Percentiles rank a stretch among this genome's conserved stretches.
These are phyloP conservation scores for Austroboletus niveus DNA, from an alignment of 1,284 basidiomycete species.

Conservation along the genomic window DNA sequence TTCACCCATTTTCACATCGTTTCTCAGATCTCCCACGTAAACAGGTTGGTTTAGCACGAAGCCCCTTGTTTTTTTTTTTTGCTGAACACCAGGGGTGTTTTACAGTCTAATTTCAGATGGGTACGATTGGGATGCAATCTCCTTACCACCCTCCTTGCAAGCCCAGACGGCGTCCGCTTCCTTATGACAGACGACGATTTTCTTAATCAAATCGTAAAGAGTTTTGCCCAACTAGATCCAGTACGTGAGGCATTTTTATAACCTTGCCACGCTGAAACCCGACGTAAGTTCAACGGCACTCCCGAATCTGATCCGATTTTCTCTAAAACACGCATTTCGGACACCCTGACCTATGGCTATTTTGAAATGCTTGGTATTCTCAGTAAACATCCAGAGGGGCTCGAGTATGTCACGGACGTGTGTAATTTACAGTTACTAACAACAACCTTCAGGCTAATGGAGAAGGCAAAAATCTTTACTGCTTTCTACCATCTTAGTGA, in stretches of 20 bases:
- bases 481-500: constrained; percentile 94
- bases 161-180: constrained; percentile 81
- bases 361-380: constrained; percentile 94
- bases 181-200: constrained; percentile 84
- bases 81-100: neutral
- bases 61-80: neutral
- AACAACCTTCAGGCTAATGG: constrained; percentile 63
- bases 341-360: constrained; percentile 89
- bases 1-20: constrained; percentile 81
- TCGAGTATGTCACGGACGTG: constrained; percentile 67
- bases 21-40: constrained; percentile 82
- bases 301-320: constrained; percentile 80
- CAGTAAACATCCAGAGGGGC: constrained; percentile 84
- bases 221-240: constrained; percentile 91
- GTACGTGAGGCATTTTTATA: constrained; percentile 44
- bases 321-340: constrained; percentile 78
- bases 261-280: constrained; percentile 3
- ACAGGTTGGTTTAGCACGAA: constrained; percentile 46
- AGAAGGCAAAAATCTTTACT: constrained; percentile 92
- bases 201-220: constrained; percentile 81
- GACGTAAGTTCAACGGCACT: constrained; percentile 58
- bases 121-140: constrained; percentile 82
- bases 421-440: constrained; percentile 5
- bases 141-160: constrained; percentile 81
- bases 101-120: constrained; percentile 76